Conservation (phyloP, 2,329 filamentous ascomycete genomes). For the Eutypella sp. region DNA sequence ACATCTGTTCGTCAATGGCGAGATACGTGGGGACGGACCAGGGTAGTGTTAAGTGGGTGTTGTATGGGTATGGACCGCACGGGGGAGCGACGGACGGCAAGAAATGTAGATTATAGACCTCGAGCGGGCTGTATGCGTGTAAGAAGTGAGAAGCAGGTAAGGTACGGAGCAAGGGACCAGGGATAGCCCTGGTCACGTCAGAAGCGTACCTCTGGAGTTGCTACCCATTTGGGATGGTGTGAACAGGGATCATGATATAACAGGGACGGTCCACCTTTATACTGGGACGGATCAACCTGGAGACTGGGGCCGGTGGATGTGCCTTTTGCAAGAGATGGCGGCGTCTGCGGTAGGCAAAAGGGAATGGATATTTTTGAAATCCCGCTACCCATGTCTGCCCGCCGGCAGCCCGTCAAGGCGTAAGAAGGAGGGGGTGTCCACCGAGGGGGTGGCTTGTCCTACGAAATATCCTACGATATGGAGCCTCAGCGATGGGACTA, state of each 20-base stretch:
- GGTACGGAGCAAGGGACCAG: slow-evolving; percentile 26
- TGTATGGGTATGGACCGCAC: slow-evolving; percentile 26
- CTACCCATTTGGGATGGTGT: slow-evolving; percentile 27
- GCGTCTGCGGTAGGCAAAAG: not conserved
- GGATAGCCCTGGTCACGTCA: slow-evolving; percentile 21
- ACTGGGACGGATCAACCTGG: slow-evolving; percentile 18
- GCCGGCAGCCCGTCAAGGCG: slow-evolving; percentile 13
- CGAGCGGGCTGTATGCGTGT: slow-evolving; percentile 11
- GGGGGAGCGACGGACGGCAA: slow-evolving; percentile 22
- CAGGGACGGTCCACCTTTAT: slow-evolving; percentile 27
- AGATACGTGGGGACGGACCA: slow-evolving; percentile 25
- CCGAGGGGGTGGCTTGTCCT: slow-evolving; percentile 36
- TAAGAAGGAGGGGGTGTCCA: slow-evolving; percentile 11
- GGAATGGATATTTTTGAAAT: not conserved
- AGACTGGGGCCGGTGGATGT: slow-evolving; percentile 4
- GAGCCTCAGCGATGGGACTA: slow-evolving; percentile 4
- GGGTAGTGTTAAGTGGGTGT: slow-evolving; percentile 24
- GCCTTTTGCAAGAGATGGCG: not conserved
- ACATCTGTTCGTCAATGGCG: slow-evolving; percentile 38
- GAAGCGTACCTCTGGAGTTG: slow-evolving; percentile 20
- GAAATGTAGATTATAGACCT: slow-evolving; percentile 15
- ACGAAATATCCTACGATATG: slow-evolving; percentile 23
- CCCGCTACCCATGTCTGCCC: slow-evolving; percentile 11
- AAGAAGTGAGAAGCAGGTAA: slow-evolving; percentile 21
- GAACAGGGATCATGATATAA: slow-evolving; percentile 24